Base-by-base conservation (phyloP, 2,329 filamentous ascomycete genomes). In the Epichloe sp. region DNA sequence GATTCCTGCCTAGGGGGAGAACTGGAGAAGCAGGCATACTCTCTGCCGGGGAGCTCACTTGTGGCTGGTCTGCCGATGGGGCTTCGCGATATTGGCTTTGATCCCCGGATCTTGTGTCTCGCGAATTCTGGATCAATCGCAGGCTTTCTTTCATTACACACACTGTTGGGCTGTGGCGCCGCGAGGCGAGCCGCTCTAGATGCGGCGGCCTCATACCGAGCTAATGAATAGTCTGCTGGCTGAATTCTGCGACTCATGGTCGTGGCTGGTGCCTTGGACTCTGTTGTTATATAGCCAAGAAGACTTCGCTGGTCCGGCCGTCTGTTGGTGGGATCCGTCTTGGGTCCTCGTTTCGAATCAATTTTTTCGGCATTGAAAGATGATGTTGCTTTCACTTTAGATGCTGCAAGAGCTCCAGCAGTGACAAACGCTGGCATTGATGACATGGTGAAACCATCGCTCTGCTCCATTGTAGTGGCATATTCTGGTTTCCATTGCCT, bases 371-470 rank as follows among this genome's bases (percentile, higher is more conserved):
- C 31, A 37, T 15, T 14, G 3, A 17, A 35, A 10, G 57, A 50
- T 37, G 55, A 54, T 23, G 53, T 53, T 41, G 52, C 47, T 4
- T 59, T 55, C 12, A 56, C 50, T 14, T 52, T 56, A 12, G 56
- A 57, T 2, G 58, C 60, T 19, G 60, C 54, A 26, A 74, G 79
- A 19, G 75, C 69, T 10, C 74, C 73, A 2, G 81, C 79, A 10
- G 78, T 78, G n/a, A 78, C 79, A 56, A 87, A 86, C 0, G 78
- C 80, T 0, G 75, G 69, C 8, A 78, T 65, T 31, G 72, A 69
- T 5, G 77, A 71, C 49, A 82, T 72, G 0, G 80, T 84, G 53
- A 86, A 86, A 0, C 67, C 73, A 0, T 73, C 66, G 0, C 74
- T 67, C 50, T 73, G 69, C 44, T 79, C 76, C 79, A 85, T 85